These are phyloP conservation scores for Blastocystis sp. DNA, from an alignment of 352 stramenopile genomes.

Conservation along the genomic window DNA sequence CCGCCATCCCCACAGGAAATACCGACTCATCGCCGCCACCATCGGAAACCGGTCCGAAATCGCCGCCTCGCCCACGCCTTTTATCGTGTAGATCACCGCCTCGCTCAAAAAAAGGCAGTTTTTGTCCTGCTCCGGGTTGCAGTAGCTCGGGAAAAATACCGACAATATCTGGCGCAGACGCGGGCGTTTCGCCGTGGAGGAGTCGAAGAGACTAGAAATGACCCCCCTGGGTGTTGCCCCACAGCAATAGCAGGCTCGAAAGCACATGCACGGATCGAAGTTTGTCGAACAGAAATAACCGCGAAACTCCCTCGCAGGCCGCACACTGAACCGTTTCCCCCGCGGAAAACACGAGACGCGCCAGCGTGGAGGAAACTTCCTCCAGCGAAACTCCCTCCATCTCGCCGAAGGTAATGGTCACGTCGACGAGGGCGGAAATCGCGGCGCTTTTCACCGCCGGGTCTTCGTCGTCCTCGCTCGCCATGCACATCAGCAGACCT, in stretches of 20 bases:
- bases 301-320: background rate
- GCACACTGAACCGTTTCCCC: background rate
- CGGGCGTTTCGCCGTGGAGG: background rate
- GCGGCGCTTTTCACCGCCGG: background rate
- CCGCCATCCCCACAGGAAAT: background rate
- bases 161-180: background rate
- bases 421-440: background rate
- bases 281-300: slow-evolving; percentile 31
- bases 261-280: background rate
- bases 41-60: slow-evolving; percentile 16
- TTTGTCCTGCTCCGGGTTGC: slow-evolving; percentile 21
- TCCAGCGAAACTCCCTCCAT: slow-evolving; percentile 30
- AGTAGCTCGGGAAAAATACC: slow-evolving; percentile 25
- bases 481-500: slow-evolving; percentile 21
- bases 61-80: background rate
- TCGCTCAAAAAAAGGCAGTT: slow-evolving; percentile 35
- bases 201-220: slow-evolving; percentile 16
- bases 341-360: background rate
- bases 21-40: background rate
- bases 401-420: background rate
- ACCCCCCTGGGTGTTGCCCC: background rate
- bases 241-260: slow-evolving; percentile 26
- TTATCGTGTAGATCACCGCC: slow-evolving; percentile 6
- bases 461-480: slow-evolving; percentile 4
- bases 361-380: background rate